phyloP scores from a whole-genome alignment of 306 rosid genomes.

The Inga leiocalycina region DNA sequence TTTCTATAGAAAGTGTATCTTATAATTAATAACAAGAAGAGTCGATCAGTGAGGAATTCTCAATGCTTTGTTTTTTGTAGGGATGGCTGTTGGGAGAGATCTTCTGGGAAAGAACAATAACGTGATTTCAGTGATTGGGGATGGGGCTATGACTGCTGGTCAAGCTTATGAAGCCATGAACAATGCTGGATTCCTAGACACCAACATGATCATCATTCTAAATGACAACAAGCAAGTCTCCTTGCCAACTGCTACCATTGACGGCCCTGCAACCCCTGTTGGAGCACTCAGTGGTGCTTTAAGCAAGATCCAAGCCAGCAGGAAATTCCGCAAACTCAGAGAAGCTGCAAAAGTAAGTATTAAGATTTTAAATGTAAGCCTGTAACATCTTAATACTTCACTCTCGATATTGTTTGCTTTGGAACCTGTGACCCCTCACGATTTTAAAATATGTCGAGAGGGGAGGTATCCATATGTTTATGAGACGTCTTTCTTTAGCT shows the following conservation, averaged over 20 bases:
- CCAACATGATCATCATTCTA: constrained; percentile 64
- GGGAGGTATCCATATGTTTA: no score
- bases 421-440: no score
- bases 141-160: constrained; percentile 88
- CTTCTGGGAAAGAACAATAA: constrained; percentile 61
- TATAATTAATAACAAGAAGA: no score
- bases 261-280: constrained; percentile 82
- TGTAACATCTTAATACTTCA: no score
- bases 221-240: constrained; percentile 87
- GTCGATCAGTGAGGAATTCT: neutral
- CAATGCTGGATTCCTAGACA: constrained; percentile 72
- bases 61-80: constrained; percentile 31
- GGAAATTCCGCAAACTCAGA: constrained; percentile 63
- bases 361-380: no score
- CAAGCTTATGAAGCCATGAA: constrained; percentile 90
- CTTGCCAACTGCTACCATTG: constrained; percentile 77
- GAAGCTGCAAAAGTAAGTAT: constrained; percentile 69
- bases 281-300: constrained; percentile 72
- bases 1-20: no score
- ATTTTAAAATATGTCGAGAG: no score
- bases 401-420: no score
- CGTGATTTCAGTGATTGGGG: constrained; percentile 77
- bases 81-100: constrained; percentile 88
- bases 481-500: no score
- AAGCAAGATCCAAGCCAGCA: constrained; percentile 73